Conservation (phyloP, 108 stramenopile genomes). For the Poteriospumella lacustris region DNA sequence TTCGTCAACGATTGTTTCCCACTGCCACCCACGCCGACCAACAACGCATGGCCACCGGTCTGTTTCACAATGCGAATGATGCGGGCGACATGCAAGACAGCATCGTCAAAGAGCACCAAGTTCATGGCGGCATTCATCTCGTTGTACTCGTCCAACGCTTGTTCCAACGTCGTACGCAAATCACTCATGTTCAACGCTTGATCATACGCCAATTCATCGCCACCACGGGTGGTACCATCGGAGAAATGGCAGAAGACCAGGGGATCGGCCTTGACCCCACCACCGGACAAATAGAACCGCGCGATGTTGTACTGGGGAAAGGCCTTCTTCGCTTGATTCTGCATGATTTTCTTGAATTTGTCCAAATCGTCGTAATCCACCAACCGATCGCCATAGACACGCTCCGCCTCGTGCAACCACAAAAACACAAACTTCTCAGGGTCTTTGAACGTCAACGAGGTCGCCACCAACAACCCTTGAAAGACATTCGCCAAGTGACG, state of each 20-base stretch:
- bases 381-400: constrained; percentile 69
- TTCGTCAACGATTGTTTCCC: constrained; percentile 64
- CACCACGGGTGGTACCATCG: constrained; percentile 28
- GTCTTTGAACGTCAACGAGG: constrained; percentile 41
- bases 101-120: constrained; percentile 66
- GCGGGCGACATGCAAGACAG: constrained; percentile 63
- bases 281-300: constrained; percentile 45
- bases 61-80: constrained; percentile 59
- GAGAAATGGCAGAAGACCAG: constrained; percentile 58
- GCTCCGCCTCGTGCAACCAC: constrained; percentile 69
- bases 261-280: constrained; percentile 49
- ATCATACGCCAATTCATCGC: constrained; percentile 50
- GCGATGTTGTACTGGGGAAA: constrained; percentile 53
- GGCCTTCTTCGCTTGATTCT: constrained; percentile 56
- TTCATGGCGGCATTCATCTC: constrained; percentile 59
- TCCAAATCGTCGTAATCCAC: constrained; percentile 51
- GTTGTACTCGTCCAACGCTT: constrained; percentile 56
- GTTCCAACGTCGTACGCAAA: constrained; percentile 41
- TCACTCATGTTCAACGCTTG: constrained; percentile 34
- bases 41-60: constrained; percentile 65
- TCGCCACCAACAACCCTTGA: constrained; percentile 61
- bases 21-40: constrained; percentile 71
- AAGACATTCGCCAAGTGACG: constrained; percentile 65
- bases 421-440: constrained; percentile 60
- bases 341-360: constrained; percentile 51